Evolutionary conservation across 768 basidiomycete species (phyloP).

Genomic region (Phanerochaete carnosa): DNA sequence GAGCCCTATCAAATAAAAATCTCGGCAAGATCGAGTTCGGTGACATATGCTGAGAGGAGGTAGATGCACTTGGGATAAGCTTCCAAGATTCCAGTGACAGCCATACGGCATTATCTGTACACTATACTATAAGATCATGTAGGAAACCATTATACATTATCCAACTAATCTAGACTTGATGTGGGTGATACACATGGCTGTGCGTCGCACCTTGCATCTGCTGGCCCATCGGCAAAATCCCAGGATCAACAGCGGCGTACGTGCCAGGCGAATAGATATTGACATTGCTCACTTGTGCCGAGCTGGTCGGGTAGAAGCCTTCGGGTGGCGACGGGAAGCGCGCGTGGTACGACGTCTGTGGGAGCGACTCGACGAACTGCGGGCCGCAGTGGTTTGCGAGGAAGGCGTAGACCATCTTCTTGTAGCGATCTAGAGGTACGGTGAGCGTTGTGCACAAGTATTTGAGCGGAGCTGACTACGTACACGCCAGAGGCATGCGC

Average conservation of each 20-base stretch:
- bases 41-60: too few relatives aligned
- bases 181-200: too few relatives aligned
- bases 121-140: too few relatives aligned
- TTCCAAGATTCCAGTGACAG: too few relatives aligned
- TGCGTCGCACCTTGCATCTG: background rate
- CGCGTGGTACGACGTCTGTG: background rate
- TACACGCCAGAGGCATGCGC: conserved; percentile 27
- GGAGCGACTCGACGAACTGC: conserved; percentile 11
- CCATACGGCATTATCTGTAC: too few relatives aligned
- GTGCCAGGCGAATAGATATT: background rate
- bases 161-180: too few relatives aligned
- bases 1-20: too few relatives aligned
- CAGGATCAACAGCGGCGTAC: background rate
- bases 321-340: background rate
- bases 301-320: background rate
- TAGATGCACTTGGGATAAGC: too few relatives aligned
- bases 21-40: too few relatives aligned
- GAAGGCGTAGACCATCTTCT: conserved; percentile 51
- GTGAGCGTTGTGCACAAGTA: conserved; percentile 37
- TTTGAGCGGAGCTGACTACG: conserved; percentile 41
- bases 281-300: background rate
- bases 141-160: too few relatives aligned
- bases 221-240: background rate
- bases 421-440: conserved; percentile 39
- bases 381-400: conserved; percentile 21